These are phyloP conservation scores for Acanthamoeba lenticulata DNA, from an alignment of 208 protist genomes.

Conservation along the genomic window DNA sequence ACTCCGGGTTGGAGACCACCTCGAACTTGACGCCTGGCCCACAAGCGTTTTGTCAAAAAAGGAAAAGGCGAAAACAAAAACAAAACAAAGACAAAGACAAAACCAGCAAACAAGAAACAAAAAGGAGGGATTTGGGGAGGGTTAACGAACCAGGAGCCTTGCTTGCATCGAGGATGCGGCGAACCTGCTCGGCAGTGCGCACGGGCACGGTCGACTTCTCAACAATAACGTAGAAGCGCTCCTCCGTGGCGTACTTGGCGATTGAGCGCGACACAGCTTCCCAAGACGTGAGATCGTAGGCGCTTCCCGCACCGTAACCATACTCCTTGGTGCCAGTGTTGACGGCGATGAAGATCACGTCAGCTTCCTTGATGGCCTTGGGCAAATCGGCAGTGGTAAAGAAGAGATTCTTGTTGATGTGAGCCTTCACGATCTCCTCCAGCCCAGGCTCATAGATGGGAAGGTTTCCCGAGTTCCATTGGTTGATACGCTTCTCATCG, in stretches of 20 bases:
- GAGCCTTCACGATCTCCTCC: constrained; percentile 88
- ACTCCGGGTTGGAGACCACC: constrained; percentile 98
- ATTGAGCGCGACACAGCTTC: constrained; percentile 91
- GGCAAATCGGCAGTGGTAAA: constrained; percentile 92
- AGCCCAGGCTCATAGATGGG: constrained; percentile 97
- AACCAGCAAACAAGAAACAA: constrained; percentile 79
- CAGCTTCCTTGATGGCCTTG: constrained; percentile 86
- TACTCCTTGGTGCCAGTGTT: constrained; percentile 97
- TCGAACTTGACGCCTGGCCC: constrained; percentile 85
- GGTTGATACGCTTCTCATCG: constrained; percentile 85
- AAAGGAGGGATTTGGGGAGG: constrained; percentile 82
- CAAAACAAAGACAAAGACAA: neutral
- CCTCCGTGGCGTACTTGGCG: constrained; percentile 73
- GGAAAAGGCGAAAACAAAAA: neutral
- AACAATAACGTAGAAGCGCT: constrained; percentile 89
- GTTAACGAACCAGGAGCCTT: constrained; percentile 59
- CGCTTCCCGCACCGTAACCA: constrained; percentile 90
- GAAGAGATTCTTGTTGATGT: constrained; percentile 93
- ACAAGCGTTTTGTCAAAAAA: neutral
- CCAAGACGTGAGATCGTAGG: constrained; percentile 92
- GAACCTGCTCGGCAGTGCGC: constrained; percentile 83
- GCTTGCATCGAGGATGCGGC: constrained; percentile 73
- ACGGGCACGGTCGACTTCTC: constrained; percentile 96
- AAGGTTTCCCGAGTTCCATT: constrained; percentile 93
- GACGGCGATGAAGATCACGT: constrained; percentile 97